These are phyloP conservation scores for Rhizopogon roseolus DNA, from an alignment of 768 basidiomycete genomes.

Conservation along the genomic window DNA sequence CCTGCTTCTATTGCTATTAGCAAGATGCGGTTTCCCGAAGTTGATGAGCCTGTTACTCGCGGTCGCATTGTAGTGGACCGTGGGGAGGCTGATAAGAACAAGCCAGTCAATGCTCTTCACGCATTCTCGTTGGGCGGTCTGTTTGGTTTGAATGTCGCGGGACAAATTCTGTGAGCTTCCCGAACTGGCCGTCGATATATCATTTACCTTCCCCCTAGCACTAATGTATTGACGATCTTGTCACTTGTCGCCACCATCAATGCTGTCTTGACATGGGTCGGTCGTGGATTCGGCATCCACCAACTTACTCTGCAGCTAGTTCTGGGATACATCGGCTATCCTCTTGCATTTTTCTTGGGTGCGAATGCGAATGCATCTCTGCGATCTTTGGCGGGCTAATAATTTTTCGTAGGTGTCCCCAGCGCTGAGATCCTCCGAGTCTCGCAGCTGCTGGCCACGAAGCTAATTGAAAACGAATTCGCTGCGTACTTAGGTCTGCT, in stretches of 20 bases:
- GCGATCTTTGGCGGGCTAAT: slow-evolving; percentile 1
- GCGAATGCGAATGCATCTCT: slow-evolving; percentile 2
- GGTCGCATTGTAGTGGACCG: slow-evolving; percentile 78
- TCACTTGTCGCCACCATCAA: slow-evolving; percentile 80
- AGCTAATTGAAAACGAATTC: slow-evolving; percentile 86
- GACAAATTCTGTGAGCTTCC: slow-evolving; percentile 53
- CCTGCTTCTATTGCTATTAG: slow-evolving; percentile 92
- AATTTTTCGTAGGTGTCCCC: slow-evolving; percentile 52
- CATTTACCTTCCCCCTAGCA: slow-evolving; percentile 32
- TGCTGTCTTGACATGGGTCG: slow-evolving; percentile 86
- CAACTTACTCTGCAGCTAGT: slow-evolving; percentile 80
- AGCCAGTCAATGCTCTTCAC: slow-evolving; percentile 77
- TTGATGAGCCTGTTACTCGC: slow-evolving; percentile 81
- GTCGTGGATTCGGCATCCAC: slow-evolving; percentile 79
- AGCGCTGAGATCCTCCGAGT: slow-evolving; percentile 77
- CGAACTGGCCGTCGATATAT: not conserved
- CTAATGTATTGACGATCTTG: slow-evolving; percentile 82
- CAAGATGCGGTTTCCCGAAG: slow-evolving; percentile 82
- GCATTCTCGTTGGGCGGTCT: slow-evolving; percentile 84
- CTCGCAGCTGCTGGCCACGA: slow-evolving; percentile 77
- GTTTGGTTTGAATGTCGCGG: slow-evolving; percentile 18
- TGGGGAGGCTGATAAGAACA: slow-evolving; percentile 52
- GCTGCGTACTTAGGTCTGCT: slow-evolving; percentile 54
- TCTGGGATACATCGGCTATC: slow-evolving; percentile 86
- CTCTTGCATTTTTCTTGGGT: slow-evolving; percentile 73